Percentiles rank a stretch among this genome's conserved stretches.
Evolutionary conservation across 495 filamentous ascomycete species (phyloP).

Genomic region (Penicillium roqueforti): DNA sequence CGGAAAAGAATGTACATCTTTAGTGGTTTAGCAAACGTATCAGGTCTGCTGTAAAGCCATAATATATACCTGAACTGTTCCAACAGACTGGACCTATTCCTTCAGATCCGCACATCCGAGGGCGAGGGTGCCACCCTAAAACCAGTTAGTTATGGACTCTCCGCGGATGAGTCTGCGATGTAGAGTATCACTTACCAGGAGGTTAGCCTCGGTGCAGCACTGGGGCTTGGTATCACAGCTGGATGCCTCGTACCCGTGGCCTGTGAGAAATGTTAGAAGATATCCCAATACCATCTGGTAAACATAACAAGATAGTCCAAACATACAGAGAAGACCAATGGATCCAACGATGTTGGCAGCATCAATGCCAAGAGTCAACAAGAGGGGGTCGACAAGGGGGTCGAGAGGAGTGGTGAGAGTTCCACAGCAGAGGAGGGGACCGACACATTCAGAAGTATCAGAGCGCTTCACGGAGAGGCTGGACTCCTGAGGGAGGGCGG

Average conservation of each 20-base stretch:
- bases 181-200: slow-evolving; percentile 26
- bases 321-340: slow-evolving; percentile 35
- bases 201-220: slow-evolving; percentile 37
- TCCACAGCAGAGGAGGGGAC: slow-evolving; percentile 31
- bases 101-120: slow-evolving; percentile 4
- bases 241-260: slow-evolving; percentile 23
- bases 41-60: not conserved
- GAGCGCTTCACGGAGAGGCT: slow-evolving; percentile 8
- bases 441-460: slow-evolving; percentile 23
- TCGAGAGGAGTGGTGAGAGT: slow-evolving; percentile 34
- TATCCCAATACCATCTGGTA: not conserved
- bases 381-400: slow-evolving; percentile 63
- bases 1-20: not conserved
- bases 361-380: slow-evolving; percentile 75
- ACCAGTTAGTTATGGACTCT: not conserved
- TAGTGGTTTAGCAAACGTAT: not conserved
- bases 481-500: slow-evolving; percentile 11
- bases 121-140: slow-evolving; percentile 5
- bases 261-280: slow-evolving; percentile 15
- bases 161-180: too few relatives aligned
- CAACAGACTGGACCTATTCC: not conserved
- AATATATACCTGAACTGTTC: not conserved
- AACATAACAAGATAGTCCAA: not conserved
- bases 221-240: slow-evolving; percentile 23
- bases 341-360: slow-evolving; percentile 69